These are phyloP conservation scores for Solanum piurae DNA, from an alignment of 257 asterid species.

Conservation along the genomic window DNA sequence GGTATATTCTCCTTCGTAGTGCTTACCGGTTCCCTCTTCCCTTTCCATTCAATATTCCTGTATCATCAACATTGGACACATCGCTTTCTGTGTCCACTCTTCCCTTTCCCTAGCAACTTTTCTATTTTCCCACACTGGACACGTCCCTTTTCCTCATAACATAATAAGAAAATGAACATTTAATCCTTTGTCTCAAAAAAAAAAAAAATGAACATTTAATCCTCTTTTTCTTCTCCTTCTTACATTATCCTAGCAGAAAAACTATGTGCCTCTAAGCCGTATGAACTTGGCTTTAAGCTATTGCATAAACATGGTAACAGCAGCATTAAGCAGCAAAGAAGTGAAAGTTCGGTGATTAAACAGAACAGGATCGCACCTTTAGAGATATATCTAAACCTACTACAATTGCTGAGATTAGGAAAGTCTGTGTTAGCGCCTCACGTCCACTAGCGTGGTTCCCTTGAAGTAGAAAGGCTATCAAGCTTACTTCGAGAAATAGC, in stretches of 20 bases:
- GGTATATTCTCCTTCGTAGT: not conserved
- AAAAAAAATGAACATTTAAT: not conserved
- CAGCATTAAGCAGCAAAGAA: not conserved
- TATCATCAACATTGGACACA: not conserved
- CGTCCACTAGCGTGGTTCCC: slow-evolving; percentile 36
- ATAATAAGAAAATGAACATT: not conserved
- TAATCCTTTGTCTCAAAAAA: no score
- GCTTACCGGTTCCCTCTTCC: not conserved
- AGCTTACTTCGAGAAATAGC: slow-evolving; percentile 43
- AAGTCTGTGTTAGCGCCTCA: slow-evolving; percentile 33
- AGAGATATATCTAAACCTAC: slow-evolving; percentile 29
- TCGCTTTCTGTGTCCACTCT: not conserved
- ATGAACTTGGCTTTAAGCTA: not conserved
- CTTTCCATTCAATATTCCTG: not conserved
- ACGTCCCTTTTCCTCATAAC: not conserved
- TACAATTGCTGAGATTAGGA: slow-evolving; percentile 27
- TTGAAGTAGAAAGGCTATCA: slow-evolving; percentile 34
- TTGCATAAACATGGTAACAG: not conserved
- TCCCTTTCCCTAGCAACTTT: not conserved
- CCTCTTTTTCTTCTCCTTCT: not conserved
- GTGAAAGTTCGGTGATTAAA: not conserved
- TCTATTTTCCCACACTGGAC: not conserved
- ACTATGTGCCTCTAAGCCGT: not conserved
- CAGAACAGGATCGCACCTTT: slow-evolving; percentile 13
- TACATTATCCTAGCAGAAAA: not conserved